These are phyloP conservation scores for Solanum sejunctum DNA, from an alignment of 257 asterid genomes.

Conservation along the genomic window DNA sequence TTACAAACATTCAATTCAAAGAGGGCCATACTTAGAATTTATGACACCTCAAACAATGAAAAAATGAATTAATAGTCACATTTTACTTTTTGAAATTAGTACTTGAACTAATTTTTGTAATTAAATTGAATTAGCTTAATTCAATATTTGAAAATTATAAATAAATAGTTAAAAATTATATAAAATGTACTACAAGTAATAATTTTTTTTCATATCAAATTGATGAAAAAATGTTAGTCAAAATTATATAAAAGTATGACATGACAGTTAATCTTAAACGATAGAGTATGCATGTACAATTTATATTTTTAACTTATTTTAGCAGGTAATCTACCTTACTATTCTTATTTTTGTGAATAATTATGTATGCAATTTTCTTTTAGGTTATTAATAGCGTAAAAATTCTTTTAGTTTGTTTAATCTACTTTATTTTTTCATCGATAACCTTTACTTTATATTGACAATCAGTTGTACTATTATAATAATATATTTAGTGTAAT, in stretches of 20 bases:
- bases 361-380: neutral
- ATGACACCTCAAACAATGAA: neutral
- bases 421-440: neutral
- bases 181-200: too few relatives aligned
- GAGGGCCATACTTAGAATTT: constrained; percentile 3
- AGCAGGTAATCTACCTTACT: neutral
- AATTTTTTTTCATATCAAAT: too few relatives aligned
- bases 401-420: neutral
- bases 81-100: too few relatives aligned
- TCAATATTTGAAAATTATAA: too few relatives aligned
- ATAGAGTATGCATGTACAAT: neutral
- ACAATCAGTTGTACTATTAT: neutral
- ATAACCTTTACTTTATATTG: neutral
- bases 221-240: neutral
- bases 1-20: neutral
- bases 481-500: too few relatives aligned
- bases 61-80: neutral
- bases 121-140: too few relatives aligned
- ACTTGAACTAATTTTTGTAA: too few relatives aligned
- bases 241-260: too few relatives aligned
- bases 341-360: neutral
- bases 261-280: too few relatives aligned
- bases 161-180: too few relatives aligned
- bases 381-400: neutral
- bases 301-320: neutral